Evolutionary conservation across 2,329 filamentous ascomycete genomes (phyloP).

Genomic region (Chlorencoelia australis): DNA sequence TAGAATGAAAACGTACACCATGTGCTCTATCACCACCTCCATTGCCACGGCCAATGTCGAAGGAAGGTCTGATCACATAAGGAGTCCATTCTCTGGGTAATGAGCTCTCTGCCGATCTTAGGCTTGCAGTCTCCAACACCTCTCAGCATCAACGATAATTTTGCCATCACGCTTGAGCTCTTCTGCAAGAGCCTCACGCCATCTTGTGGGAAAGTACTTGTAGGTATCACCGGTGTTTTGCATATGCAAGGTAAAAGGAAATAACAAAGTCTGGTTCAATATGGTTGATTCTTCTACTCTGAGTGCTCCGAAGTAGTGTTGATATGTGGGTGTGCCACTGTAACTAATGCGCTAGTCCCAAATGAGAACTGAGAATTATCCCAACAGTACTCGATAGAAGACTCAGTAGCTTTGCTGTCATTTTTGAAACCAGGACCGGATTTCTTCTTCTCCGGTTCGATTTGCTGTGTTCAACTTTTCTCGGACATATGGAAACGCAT

Average conservation of each 20-base stretch:
- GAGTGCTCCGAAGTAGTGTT: no score
- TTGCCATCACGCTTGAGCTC: conserved; percentile 65
- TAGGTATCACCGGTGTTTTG: no score
- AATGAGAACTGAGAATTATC: no score
- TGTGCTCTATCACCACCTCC: conserved; percentile 72
- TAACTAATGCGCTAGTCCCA: no score
- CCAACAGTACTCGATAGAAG: conserved; percentile 64
- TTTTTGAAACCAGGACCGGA: conserved; percentile 95
- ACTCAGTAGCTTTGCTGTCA: conserved; percentile 77
- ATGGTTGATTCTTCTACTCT: no score
- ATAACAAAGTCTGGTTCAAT: no score
- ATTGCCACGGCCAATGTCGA: conserved; percentile 74
- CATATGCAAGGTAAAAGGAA: no score
- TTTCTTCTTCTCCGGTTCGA: conserved; percentile 88
- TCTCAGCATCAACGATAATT: conserved; percentile 65
- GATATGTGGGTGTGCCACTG: no score
- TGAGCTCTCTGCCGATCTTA: conserved; percentile 66
- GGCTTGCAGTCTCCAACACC: conserved; percentile 60
- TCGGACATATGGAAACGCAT: conserved; percentile 73
- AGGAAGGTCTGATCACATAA: conserved; percentile 95
- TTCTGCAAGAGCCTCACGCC: conserved; percentile 70
- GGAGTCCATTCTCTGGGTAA: conserved; percentile 85
- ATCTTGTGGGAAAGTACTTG: conserved; percentile 56
- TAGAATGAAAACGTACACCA: conserved; percentile 58
- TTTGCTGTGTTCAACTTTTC: conserved; percentile 70